Evolutionary conservation across 169 alveolate genomes (phyloP), one percentile per base, ranked within the genome.

Genomic region (Fabrea salina): DNA sequence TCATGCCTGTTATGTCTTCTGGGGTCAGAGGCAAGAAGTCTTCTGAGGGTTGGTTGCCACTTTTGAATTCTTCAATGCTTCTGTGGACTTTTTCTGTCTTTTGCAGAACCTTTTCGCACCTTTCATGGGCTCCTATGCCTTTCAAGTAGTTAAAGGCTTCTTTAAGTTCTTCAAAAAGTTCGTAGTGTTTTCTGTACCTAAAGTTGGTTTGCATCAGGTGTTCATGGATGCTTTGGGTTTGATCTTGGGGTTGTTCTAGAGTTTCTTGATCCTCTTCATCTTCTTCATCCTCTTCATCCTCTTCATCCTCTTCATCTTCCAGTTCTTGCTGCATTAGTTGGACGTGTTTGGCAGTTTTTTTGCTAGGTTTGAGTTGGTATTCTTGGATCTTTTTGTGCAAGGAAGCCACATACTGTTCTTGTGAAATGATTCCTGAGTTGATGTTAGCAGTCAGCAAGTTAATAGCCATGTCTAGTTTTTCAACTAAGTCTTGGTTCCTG

Each of bases 231-330:
- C n/a, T n/a, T n/a, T n/a, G n/a, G n/a, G n/a, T n/a, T n/a, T 4
- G 75, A 40, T 33, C 1, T 64, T 64, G 75, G 33, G 16, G 50
- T 0, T 37, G 57, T 64, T 32, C 22, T 2, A 16, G 54, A 2
- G 11, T 51, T 37, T 33, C 74, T 33, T 33, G 54, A 33, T 61
- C 53, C 1, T 61, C 51, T 27, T 33, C 50, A 8, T 59, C 74
- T 32, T 59, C 75, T 41, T 64, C 75, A 39, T 64, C 75, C 39
- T 64, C 75, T 64, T 64, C 75, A 13, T 64, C 75, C n/a, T 64
- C 75, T 40, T 16, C 54, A 16, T 64, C 35, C 16, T 25, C 54
- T 19, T 51, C 75, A 39, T 64, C 54, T n/a, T 64, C 75, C 13
- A 64, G 57, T 64, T 64, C 75, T 40, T 64, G 30, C 16, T 19